Base-by-base conservation (phyloP, 176 grass and related monocot species). In the Echinochloa phyllopogon region DNA sequence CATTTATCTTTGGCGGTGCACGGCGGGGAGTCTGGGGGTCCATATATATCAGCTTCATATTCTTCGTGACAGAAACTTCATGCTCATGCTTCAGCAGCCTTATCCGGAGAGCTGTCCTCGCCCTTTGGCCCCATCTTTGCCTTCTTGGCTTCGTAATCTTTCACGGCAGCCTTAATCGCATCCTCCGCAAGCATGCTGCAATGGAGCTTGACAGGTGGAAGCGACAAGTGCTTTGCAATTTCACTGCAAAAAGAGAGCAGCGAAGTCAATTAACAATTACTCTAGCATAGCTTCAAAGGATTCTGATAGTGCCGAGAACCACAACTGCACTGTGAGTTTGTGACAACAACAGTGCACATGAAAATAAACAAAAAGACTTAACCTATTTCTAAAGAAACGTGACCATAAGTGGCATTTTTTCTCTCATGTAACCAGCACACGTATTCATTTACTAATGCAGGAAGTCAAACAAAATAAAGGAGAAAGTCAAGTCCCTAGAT, bases 101-200 rank as follows among this genome's bases (percentile, higher is more conserved):
- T 83, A 49, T 55, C 90, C 2, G 63, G 5, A 55, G 85, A 6
- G 44, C 37, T 38, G 18, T 72, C 70, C 24, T 47, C 87, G 44
- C 69, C 71, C 6, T 76, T 84, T 36, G 27, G 77, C 11, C 24
- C 90, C 6, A 24, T 17, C 42, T 92, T 92, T 0, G 11, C 29
- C 83, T 94, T 96, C 84, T 99, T 99, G 82, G 78, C 87, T 99
- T 96, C 91, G 6, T 94, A 99, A 38, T 99, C 92, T 76, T 99
- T 99, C 44, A 99, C 90, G 1, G 94, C 97, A 82, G 92, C 94
- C 83, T 99, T 99, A 77, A 99, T 99, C 25, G 97, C 97, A 91
- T 99, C 94, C 73, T 96, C 94, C 0, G 97, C 97, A 76, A 94
- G 97, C 94, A 94, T 99, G 61, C 97, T 99, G 42, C 97, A 99